Evolutionary conservation across 2,329 filamentous ascomycete species (phyloP).

Genomic region (Sporothrix schenckii): DNA sequence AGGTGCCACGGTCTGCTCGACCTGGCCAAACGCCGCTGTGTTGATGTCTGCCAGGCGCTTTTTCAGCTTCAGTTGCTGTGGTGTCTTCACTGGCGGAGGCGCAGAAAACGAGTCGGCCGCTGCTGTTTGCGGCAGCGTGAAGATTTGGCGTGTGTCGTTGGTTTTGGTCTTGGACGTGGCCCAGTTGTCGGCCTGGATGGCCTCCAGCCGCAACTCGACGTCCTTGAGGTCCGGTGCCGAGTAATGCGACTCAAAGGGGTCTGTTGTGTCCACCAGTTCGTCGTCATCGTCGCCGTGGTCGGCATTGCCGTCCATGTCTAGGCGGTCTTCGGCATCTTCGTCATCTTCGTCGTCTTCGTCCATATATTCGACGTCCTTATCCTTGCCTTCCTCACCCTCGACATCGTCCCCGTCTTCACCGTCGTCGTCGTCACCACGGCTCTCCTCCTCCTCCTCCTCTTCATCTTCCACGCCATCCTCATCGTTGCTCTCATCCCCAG

Average conservation of each 20-base stretch:
- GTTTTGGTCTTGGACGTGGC: slow-evolving; percentile 51
- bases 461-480: slow-evolving; percentile 16
- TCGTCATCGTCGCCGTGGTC: slow-evolving; percentile 53
- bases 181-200: slow-evolving; percentile 57
- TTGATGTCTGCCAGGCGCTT: slow-evolving; percentile 63
- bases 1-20: slow-evolving; percentile 68
- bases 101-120: slow-evolving; percentile 42
- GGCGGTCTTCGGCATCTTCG: slow-evolving; percentile 44
- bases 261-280: slow-evolving; percentile 52
- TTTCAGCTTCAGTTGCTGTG: slow-evolving; percentile 66
- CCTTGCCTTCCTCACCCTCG: slow-evolving; percentile 28
- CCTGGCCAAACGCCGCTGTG: slow-evolving; percentile 59
- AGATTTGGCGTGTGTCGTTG: slow-evolving; percentile 53
- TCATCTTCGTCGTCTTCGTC: slow-evolving; percentile 48
- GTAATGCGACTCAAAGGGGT: slow-evolving; percentile 84
- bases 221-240: slow-evolving; percentile 65
- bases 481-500: slow-evolving; percentile 4
- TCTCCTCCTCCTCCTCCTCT: slow-evolving; percentile 35
- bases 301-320: slow-evolving; percentile 32
- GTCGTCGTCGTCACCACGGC: slow-evolving; percentile 38
- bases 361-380: slow-evolving; percentile 40
- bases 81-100: slow-evolving; percentile 45
- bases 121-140: slow-evolving; percentile 51
- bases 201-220: slow-evolving; percentile 57
- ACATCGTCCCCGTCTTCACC: slow-evolving; percentile 4